Evolutionary conservation across 352 stramenopile genomes (phyloP), one percentile per base, ranked within the genome.

Genomic region (Pythium coloratum): DNA sequence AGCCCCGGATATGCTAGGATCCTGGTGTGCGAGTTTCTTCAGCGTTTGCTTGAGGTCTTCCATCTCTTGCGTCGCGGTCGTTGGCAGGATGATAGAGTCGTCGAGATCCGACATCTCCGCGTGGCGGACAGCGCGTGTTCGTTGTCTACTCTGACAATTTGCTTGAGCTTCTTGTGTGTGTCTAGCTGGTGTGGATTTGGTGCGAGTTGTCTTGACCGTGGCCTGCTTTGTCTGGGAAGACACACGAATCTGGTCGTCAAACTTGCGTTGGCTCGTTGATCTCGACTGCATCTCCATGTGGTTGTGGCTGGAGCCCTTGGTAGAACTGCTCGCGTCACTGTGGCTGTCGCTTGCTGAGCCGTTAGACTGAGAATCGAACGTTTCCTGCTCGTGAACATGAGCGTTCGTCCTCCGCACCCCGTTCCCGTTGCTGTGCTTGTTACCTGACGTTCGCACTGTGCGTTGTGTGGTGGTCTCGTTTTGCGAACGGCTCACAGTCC

Each of bases 1-100:
- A 2, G 38, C 12, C 2, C 20, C 49, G 6, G 51, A 59, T 12
- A 62, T 57, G 9, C 40, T 14, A 4, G 59, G 50, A 59, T 69
- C 62, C 26, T 84, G 76, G 9, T 64, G 58, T 34, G 79, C 78
- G 10, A 93, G 61, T 10, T 86, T 88, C 64, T 88, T 76, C 40
- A 93, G 72, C 9, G 82, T 93, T 30, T 78, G 71, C 65, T 93
- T 93, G 13, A 93, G 67, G 24, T 90, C 72, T 47, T 88, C 76
- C 75, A 93, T 82, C 61, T 89, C 83, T 26, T 88, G 71, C 20
- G 73, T 81, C 3, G 78, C 66, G 10, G 75, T 80, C 13, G 69
- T 69, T 13, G 76, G 66, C 34, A 78, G 56, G 10, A 64, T 70
- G 18, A 76, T 66, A 0, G 73, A 73, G n/a, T 73, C 61, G 38